Base-by-base conservation (phyloP, 768 basidiomycete species). In the Trametes coccinea region DNA sequence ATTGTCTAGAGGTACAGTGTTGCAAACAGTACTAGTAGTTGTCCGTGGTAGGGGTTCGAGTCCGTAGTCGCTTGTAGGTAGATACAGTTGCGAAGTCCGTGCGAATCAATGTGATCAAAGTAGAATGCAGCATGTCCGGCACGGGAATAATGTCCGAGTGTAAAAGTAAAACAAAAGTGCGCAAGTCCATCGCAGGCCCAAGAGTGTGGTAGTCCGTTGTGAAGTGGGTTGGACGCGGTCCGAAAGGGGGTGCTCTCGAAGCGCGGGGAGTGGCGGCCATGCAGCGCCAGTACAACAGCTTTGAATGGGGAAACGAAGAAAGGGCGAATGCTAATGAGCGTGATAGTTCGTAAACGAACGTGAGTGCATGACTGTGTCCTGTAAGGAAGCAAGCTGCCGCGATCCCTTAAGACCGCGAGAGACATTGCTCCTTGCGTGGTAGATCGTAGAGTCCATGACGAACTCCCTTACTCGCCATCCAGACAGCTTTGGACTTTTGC, bases 401-500 rank as follows among this genome's bases (percentile, higher is more conserved):
- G 55, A 48, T 47, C 46, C 34, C 22, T 37, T n/a, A 16, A 46
- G 39, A 16, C 46, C 16, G 30, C 34, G 48, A 34, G 29, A 47
- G 14, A 17, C 29, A 37, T 31, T 5, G 53, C 33, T 48, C 29
- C 51, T 54, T 37, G 55, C 53, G 59, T 53, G 59, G 31, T 51
- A 44, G 55, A 51, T 64, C 44, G 67, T 56, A 50, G 59, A 45
- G 45, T 47, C 37, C 45, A 45, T 47, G 22, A 27, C 39, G 50
- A 40, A 30, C 9, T 31, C 49, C 50, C 54, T 57, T 66, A 66
- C 31, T 66, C 64, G 53, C 68, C 60, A 47, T 72, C 69, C 53
- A 72, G 58, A 39, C 69, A 64, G 59, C 66, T 70, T 53, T 72
- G 71, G 47, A 72, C 61, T 63, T 71, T 70, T 46, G 70, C 66